A percentile compares a stretch with the other conserved stretches of the same genome.
These are phyloP conservation scores for Sicyos baderoa DNA, from an alignment of 306 rosid genomes.

Conservation along the genomic window DNA sequence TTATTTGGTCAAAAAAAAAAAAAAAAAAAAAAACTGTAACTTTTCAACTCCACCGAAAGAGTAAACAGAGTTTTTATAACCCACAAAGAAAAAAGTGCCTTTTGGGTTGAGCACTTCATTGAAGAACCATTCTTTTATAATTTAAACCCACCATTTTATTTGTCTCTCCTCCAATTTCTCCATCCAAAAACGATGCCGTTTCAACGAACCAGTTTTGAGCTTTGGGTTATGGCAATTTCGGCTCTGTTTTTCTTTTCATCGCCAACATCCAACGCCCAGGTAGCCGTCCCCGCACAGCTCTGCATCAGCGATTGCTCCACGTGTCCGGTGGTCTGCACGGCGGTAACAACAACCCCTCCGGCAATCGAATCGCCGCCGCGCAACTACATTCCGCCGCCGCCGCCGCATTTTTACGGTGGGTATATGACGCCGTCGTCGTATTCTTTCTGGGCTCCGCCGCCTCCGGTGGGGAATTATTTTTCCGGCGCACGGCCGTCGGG, in stretches of 20 bases:
- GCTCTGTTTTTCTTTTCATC: conserved; percentile 23
- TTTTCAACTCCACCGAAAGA: too few species aligned
- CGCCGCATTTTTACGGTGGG: background rate
- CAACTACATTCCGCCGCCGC: background rate
- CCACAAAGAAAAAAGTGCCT: too few species aligned
- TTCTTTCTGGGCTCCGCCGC: conserved; percentile 32
- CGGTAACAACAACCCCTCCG: conserved; percentile 26
- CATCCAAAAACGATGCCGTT: conserved; percentile 16
- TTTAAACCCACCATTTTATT: background rate
- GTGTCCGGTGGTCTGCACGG: conserved; percentile 67
- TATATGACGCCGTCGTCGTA: conserved; percentile 14
- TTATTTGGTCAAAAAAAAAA: too few species aligned
- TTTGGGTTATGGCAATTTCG: conserved; percentile 32
- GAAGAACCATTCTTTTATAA: too few species aligned
- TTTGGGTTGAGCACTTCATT: too few species aligned
- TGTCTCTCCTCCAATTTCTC: conserved; percentile 7
- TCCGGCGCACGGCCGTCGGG: conserved; percentile 37
- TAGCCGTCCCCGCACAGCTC: conserved; percentile 29
- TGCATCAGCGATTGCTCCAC: conserved; percentile 71
- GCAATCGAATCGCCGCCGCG: conserved; percentile 33
- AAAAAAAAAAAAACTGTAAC: too few species aligned
- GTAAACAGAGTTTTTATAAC: too few species aligned
- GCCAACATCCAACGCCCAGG: background rate
- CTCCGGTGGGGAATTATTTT: conserved; percentile 36
- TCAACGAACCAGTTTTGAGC: conserved; percentile 17